Base-by-base conservation (phyloP, 2,329 filamentous ascomycete species). In the Endoconidiophora laricicola region DNA sequence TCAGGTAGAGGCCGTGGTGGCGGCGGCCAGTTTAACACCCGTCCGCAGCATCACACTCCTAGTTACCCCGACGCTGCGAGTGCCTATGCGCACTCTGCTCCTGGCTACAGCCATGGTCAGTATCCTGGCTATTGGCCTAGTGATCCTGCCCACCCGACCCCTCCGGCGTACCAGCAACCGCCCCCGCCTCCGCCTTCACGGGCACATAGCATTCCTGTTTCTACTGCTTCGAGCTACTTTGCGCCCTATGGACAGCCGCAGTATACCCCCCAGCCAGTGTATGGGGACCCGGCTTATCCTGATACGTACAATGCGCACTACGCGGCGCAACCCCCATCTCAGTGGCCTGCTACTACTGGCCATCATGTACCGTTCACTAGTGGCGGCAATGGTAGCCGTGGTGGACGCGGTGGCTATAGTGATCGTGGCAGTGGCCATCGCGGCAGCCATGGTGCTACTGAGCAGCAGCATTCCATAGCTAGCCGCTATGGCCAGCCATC, bases 81-180 rank as follows among this genome's bases (percentile, higher is more conserved):
- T 22, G 60, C 67, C 33, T 72, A 74, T 57, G 62, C 65, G 41
- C 66, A 68, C 39, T 59, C 66, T 49, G 70, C 73, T 46, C 62
- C 71, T 29, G 65, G 70, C 54, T 74, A 73, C 57, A 78, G 78
- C 57, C 74, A 77, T 55, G 73, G 73, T 33, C 76, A 73, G 60
- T 79, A 76, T 58, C 69, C 73, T 38, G 42, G 37, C 23, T 52
- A 52, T 43, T 52, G 50, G 50, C 12, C 50, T 4, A 37, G 23
- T 18, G 46, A 52, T 22, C 50, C 46, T 44, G 26, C 50, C n/a
- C 46, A 48, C 16, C 29, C 44, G 12, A 26, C 50, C 12, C 36
- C 50, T 46, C 44, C 42, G 9, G 41, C 41, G 36, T 46, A 52
- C 29, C 50, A 49, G 29, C 49, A 33, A 52, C 22, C 49, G 44